These are phyloP conservation scores for Lachnellula suecica DNA, from an alignment of 2,329 filamentous ascomycete genomes.

Conservation along the genomic window DNA sequence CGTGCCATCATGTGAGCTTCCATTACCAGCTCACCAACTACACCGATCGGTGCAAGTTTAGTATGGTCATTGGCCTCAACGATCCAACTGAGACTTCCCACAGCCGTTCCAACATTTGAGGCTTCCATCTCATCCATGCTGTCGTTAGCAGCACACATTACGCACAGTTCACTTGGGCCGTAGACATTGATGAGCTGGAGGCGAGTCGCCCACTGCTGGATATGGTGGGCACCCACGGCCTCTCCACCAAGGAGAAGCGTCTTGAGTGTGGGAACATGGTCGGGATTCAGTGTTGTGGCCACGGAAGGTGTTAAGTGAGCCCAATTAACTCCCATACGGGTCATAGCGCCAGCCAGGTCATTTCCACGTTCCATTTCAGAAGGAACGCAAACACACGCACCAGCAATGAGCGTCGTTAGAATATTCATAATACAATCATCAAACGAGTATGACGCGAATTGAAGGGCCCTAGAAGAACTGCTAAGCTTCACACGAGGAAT, in stretches of 20 bases:
- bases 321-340: neutral
- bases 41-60: slow-evolving; percentile 11
- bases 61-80: slow-evolving; percentile 4
- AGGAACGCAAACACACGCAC: neutral
- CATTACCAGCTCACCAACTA: slow-evolving; percentile 16
- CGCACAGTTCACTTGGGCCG: neutral
- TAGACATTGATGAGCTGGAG: neutral
- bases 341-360: neutral
- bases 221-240: neutral
- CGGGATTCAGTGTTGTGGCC: neutral
- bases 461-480: neutral
- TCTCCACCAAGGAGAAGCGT: neutral
- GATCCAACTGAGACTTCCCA: neutral
- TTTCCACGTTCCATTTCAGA: neutral
- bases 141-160: neutral
- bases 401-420: neutral
- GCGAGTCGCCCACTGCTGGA: neutral
- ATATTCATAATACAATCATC: neutral
- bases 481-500: neutral
- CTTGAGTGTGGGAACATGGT: neutral
- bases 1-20: slow-evolving; percentile 55
- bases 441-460: neutral
- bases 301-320: neutral
- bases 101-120: neutral
- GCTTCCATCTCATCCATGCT: neutral